A percentile compares a stretch with the other conserved stretches of the same genome.
These are phyloP conservation scores for Magnolia kwangsiensis DNA, from an alignment of 164 flowering plant species.

Conservation along the genomic window DNA sequence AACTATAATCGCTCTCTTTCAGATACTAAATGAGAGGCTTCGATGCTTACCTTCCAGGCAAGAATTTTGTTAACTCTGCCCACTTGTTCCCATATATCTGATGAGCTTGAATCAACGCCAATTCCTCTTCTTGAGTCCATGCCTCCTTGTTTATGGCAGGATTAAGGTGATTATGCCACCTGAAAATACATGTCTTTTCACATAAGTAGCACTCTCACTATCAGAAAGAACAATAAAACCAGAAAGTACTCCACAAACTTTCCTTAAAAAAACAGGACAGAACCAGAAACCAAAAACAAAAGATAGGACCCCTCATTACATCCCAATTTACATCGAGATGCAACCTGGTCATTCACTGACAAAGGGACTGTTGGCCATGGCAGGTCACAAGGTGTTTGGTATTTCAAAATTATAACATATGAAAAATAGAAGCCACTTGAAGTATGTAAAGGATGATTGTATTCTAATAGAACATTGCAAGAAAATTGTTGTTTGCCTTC, in stretches of 20 bases:
- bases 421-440: not conserved
- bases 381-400: not conserved
- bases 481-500: not conserved
- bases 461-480: not conserved
- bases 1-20: too few species aligned
- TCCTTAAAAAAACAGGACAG: not conserved
- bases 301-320: not conserved
- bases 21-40: not conserved
- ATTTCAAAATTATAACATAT: too few species aligned
- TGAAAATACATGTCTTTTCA: constrained; percentile 21
- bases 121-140: constrained; percentile 97
- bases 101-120: constrained; percentile 87
- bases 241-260: not conserved
- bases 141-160: constrained; percentile 92
- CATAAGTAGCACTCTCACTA: not conserved
- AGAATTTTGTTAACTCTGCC: constrained; percentile 92
- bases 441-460: not conserved
- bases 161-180: constrained; percentile 99
- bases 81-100: constrained; percentile 92
- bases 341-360: not conserved
- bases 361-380: not conserved
- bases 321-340: not conserved
- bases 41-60: constrained; percentile 78
- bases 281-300: not conserved
- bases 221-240: not conserved